phyloP scores from a whole-genome alignment of 768 basidiomycete genomes.

The Mycena rosella region DNA sequence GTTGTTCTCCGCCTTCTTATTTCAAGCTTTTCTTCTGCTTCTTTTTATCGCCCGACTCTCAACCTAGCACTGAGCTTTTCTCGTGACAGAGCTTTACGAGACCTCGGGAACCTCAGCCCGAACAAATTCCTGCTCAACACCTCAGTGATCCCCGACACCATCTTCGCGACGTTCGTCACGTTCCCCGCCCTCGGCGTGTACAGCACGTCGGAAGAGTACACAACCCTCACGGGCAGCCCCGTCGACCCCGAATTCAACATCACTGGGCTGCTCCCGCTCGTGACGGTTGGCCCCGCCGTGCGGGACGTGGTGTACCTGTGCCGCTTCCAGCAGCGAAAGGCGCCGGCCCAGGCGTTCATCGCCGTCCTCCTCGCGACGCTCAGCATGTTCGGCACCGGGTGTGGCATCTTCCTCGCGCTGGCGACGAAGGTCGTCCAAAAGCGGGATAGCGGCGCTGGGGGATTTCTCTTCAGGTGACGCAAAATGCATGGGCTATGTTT shows the following conservation, averaged over 20 bases:
- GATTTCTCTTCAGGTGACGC: neutral
- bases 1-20: too few relatives aligned
- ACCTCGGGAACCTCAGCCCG: slow-evolving; percentile 43
- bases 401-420: neutral
- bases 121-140: slow-evolving; percentile 46
- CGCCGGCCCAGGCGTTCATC: slow-evolving; percentile 35
- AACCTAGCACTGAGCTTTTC: too few relatives aligned
- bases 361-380: slow-evolving; percentile 42
- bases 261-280: slow-evolving; percentile 32
- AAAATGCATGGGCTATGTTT: neutral
- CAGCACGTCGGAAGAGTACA: slow-evolving; percentile 8
- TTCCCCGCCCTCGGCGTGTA: neutral
- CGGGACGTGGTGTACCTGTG: slow-evolving; percentile 42
- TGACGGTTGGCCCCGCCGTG: slow-evolving; percentile 35
- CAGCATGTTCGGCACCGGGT: slow-evolving; percentile 39
- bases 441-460: neutral
- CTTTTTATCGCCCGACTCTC: too few relatives aligned
- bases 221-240: slow-evolving; percentile 2
- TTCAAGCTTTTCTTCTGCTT: too few relatives aligned
- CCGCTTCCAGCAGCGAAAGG: slow-evolving; percentile 37
- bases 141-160: slow-evolving; percentile 1
- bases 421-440: slow-evolving; percentile 1
- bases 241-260: slow-evolving; percentile 6
- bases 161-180: slow-evolving; percentile 12
- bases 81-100: too few relatives aligned